A percentile compares a stretch with the other conserved stretches of the same genome.
phyloP scores from a whole-genome alignment of 352 stramenopile species.

The Phytopythium aichiense region DNA sequence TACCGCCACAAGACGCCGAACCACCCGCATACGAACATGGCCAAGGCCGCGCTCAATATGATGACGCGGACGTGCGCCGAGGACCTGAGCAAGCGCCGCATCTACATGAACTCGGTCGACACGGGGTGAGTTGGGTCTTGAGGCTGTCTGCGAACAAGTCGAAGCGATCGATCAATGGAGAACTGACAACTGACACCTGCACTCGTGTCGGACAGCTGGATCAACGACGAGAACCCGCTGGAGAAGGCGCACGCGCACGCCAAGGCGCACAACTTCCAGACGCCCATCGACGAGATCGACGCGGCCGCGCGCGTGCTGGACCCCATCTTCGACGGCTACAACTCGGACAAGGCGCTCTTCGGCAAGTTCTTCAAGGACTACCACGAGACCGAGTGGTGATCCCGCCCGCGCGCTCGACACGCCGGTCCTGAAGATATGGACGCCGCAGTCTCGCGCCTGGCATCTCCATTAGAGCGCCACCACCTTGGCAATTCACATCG shows the following conservation, averaged over 20 bases:
- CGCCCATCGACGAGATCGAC: conserved; percentile 97
- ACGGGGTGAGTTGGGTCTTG: conserved; percentile 64
- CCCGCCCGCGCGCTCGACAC: neutral
- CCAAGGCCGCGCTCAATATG: conserved; percentile 98
- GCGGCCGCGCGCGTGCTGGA: conserved; percentile 93
- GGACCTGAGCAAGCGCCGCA: conserved; percentile 91
- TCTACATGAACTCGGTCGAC: conserved; percentile 98
- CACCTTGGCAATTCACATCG: neutral
- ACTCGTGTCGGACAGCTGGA: conserved; percentile 72
- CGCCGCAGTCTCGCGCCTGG: too few species aligned
- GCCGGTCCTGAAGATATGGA: neutral
- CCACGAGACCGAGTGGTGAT: conserved; percentile 86
- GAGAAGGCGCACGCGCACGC: conserved; percentile 92
- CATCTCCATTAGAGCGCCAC: neutral
- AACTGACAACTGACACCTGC: neutral
- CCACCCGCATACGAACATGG: conserved; percentile 98
- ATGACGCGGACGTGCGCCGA: conserved; percentile 96
- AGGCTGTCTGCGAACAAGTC: too few species aligned
- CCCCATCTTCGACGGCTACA: conserved; percentile 91
- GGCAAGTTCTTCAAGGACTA: conserved; percentile 90
- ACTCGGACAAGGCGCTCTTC: conserved; percentile 53
- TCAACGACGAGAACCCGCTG: conserved; percentile 98
- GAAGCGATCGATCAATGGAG: neutral
- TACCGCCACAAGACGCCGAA: conserved; percentile 97
- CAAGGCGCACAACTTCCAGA: conserved; percentile 93